These are phyloP conservation scores for Centella asiatica DNA, from an alignment of 129 eudicot species.

Conservation along the genomic window DNA sequence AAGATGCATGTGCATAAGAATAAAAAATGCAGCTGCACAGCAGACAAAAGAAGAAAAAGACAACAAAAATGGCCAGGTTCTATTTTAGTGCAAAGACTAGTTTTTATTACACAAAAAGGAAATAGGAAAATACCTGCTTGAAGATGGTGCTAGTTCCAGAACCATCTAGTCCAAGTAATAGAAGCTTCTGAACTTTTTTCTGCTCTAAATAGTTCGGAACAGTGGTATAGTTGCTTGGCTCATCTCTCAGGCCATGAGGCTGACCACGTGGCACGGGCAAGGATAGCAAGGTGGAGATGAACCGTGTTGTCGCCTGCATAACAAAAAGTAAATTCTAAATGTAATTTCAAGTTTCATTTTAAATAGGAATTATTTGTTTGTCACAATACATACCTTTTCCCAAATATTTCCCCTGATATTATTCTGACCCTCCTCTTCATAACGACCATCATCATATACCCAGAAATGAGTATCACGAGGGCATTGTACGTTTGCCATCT, in stretches of 20 bases:
- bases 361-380: not conserved
- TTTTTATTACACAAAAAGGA: not conserved
- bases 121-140: constrained; percentile 62
- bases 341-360: constrained; percentile 1
- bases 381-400: constrained; percentile 66
- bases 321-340: constrained; percentile 15
- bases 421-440: constrained; percentile 99
- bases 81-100: not conserved
- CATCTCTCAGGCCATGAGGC: constrained; percentile 63
- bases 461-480: constrained; percentile 99
- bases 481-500: constrained; percentile 93
- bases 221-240: constrained; percentile 59
- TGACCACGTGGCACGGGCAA: constrained; percentile 91
- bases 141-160: constrained; percentile 99
- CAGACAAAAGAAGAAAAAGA: no score
- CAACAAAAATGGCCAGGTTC: not conserved
- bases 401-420: constrained; percentile 95
- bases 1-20: no score
- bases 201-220: constrained; percentile 83
- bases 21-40: no score
- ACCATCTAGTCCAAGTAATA: constrained; percentile 82
- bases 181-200: constrained; percentile 72
- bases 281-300: constrained; percentile 61
- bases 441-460: constrained; percentile 99
- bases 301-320: constrained; percentile 75